Percentiles rank a stretch among this genome's conserved stretches.
phyloP scores from a whole-genome alignment of 345 rosid genomes.

The Murraya koenigii region DNA sequence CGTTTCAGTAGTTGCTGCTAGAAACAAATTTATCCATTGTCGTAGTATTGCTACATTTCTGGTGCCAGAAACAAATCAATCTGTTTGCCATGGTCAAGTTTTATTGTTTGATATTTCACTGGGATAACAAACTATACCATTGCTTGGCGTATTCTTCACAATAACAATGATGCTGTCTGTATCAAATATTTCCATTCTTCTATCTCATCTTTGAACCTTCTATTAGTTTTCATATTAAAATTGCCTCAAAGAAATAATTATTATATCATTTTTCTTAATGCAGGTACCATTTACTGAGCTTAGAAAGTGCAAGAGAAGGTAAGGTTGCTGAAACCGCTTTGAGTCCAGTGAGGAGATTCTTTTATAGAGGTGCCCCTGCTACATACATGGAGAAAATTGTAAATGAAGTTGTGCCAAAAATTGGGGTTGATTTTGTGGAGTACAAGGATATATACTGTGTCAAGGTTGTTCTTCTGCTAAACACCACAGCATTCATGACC shows the following conservation, averaged over 20 bases:
- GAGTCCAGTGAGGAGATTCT: slow-evolving; percentile 22
- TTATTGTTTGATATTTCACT: background rate
- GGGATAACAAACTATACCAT: background rate
- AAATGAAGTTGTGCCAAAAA: background rate
- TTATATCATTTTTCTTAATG: background rate
- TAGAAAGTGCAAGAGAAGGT: slow-evolving; percentile 1
- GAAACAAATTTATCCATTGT: background rate
- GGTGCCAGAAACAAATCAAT: background rate
- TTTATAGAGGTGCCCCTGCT: slow-evolving; percentile 43
- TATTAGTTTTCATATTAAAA: background rate
- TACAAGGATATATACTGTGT: slow-evolving; percentile 35
- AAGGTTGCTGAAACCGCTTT: slow-evolving; percentile 4
- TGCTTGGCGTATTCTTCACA: background rate
- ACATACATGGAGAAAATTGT: slow-evolving; percentile 34
- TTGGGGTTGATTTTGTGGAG: slow-evolving; percentile 33
- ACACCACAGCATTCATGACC: background rate
- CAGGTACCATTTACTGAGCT: slow-evolving; percentile 9
- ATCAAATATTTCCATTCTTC: background rate
- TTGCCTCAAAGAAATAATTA: background rate
- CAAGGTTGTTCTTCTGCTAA: slow-evolving; percentile 35
- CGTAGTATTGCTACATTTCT: background rate
- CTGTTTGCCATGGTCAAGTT: background rate
- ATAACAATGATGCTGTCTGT: background rate
- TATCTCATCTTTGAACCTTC: background rate
- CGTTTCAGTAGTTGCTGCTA: background rate